A percentile compares a stretch with the other conserved stretches of the same genome.
Conservation (phyloP, 192 early-diverging fungal genomes). For the Rhizophagus clarus region DNA sequence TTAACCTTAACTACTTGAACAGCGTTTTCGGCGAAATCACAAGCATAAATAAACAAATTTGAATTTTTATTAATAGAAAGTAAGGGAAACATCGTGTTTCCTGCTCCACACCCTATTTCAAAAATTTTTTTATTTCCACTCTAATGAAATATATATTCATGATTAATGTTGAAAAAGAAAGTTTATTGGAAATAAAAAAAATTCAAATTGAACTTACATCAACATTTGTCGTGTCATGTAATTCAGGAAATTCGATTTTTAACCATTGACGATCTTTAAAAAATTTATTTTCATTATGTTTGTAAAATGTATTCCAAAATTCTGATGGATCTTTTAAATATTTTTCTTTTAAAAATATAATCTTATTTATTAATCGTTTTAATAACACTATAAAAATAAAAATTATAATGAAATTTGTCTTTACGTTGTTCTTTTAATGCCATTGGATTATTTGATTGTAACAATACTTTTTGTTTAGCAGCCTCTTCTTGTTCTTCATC, state of each 20-base stretch:
- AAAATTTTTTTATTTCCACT: constrained; percentile 66
- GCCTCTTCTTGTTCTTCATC: constrained; percentile 79
- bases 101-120: constrained; percentile 98
- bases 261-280: constrained; percentile 99
- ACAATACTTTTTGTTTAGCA: constrained; percentile 73
- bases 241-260: constrained; percentile 90
- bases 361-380: too few species aligned
- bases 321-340: constrained; percentile 54
- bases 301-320: constrained; percentile 82
- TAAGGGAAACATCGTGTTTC: constrained; percentile 94
- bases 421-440: constrained; percentile 59
- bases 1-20: constrained; percentile 89
- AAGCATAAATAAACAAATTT: constrained; percentile 87
- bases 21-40: constrained; percentile 90
- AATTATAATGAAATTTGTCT: not conserved
- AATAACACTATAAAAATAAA: not conserved
- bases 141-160: constrained; percentile 33
- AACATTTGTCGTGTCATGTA: constrained; percentile 56
- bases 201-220: constrained; percentile 40
- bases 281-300: constrained; percentile 85
- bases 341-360: constrained; percentile 30
- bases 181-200: not conserved
- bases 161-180: not conserved
- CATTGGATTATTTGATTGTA: constrained; percentile 74
- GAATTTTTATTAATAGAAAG: constrained; percentile 73